Evolutionary conservation across 139 green algal genomes (phyloP), one percentile per base, ranked within the genome.

Genomic region (Chlamydomonas sp.): DNA sequence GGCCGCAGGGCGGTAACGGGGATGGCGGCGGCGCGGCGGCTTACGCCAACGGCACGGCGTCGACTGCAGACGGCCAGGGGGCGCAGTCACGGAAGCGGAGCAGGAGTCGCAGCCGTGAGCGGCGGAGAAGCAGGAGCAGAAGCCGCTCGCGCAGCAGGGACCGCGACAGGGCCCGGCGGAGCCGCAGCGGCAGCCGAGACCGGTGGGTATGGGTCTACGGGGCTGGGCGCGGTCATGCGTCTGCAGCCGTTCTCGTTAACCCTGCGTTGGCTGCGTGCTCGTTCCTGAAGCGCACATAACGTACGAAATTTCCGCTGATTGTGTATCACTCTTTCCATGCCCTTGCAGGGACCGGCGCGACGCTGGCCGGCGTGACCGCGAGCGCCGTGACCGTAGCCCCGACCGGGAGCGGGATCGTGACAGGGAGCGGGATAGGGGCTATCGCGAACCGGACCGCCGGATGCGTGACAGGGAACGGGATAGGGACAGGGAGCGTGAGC

Each of bases 161-260:
- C 49, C 60, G 85, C 18, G 81, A 79, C 12, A 58, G 71, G 17
- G 57, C 18, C 14, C 17, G 67, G 58, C 66, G 74, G 1, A 78
- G 78, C 58, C 75, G 85, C 69, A 80, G 85, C 85, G 76, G 86
- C n/a, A 92, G 79, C 84, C 64, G 88, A 16, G 87, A 88, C 49
- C 59, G 57, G 85, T 18, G 10, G 12, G 66, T 14, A 71, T 10
- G 66, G 10, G 10, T 10, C 12, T 10, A 18, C 12, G 66, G 66
- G 66, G 10, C 12, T 14, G 66, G 66, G 66, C 9, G 66, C 10
- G 66, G 66, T 71, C 9, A 14, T 71, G 66, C 66, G 12, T 10
- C 10, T 14, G 10, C 10, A 71, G 66, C 12, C 10, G 10, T 18
- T 71, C 10, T 18, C 10, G 66, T 14, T 71, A 10, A 71, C 12